Conservation (phyloP, 2,329 filamentous ascomycete genomes). For the Teratosphaeria destructans region DNA sequence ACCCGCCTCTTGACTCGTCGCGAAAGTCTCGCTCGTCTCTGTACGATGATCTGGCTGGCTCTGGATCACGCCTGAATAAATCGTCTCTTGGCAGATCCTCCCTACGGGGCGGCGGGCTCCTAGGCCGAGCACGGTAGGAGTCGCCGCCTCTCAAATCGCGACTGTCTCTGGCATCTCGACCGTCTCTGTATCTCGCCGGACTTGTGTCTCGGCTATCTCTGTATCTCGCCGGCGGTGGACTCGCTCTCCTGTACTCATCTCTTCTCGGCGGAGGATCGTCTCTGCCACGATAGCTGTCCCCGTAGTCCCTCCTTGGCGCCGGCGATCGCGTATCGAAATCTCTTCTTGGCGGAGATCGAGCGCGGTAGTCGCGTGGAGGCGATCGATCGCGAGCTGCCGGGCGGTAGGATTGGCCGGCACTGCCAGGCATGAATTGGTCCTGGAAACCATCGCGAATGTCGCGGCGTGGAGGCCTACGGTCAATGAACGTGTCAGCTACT, state of each 20-base stretch:
- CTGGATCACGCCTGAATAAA: conserved; percentile 25
- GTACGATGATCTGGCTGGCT: conserved; percentile 15
- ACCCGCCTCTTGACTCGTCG: conserved; percentile 13
- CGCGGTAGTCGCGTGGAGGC: conserved; percentile 30
- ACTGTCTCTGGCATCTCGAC: conserved; percentile 13
- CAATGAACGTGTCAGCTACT: neutral
- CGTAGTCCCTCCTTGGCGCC: conserved; percentile 17
- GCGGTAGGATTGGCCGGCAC: conserved; percentile 28
- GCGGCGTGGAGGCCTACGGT: neutral
- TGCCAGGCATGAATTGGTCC: conserved; percentile 24
- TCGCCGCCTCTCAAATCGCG: conserved; percentile 19
- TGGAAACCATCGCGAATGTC: conserved; percentile 6
- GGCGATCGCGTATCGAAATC: neutral
- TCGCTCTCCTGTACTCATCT: conserved; percentile 22
- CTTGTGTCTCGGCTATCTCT: conserved; percentile 13
- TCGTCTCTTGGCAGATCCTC: conserved; percentile 27
- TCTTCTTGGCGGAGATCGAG: conserved; percentile 36
- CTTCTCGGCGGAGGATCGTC: neutral
- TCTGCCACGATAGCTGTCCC: conserved; percentile 24
- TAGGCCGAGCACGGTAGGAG: conserved; percentile 23
- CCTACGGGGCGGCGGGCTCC: conserved; percentile 24
- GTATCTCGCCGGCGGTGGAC: conserved; percentile 21
- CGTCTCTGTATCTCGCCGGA: conserved; percentile 13
- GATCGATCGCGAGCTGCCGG: conserved; percentile 24
- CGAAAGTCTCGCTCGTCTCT: conserved; percentile 12